Evolutionary conservation across 2,329 filamentous ascomycete species (phyloP).

Genomic region (Stagonosporopsis cucurbitacearum): DNA sequence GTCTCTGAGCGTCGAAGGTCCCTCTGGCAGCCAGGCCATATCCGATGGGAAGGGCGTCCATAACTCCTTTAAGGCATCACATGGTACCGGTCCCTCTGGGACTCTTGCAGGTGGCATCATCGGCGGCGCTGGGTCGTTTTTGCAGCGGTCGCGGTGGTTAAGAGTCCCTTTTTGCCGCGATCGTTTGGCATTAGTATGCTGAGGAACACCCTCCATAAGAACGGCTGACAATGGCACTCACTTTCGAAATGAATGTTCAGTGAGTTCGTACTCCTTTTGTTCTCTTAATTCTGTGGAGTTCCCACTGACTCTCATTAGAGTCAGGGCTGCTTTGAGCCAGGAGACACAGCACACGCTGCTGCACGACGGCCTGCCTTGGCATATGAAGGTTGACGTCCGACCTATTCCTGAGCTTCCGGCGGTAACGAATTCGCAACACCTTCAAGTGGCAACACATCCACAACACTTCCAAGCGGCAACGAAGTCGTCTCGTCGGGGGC

Average conservation of each 20-base stretch:
- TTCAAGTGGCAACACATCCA: too few relatives aligned
- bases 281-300: neutral
- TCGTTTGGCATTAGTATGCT: neutral
- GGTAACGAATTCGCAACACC: too few relatives aligned
- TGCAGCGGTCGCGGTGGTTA: neutral
- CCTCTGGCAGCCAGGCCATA: neutral
- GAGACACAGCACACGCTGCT: neutral
- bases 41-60: neutral
- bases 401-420: neutral
- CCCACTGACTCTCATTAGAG: neutral
- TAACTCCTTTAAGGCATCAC: neutral
- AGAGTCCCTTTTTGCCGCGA: neutral
- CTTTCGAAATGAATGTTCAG: neutral
- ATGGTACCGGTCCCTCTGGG: neutral
- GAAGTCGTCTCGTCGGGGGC: neutral
- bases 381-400: neutral
- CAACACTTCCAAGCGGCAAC: too few relatives aligned
- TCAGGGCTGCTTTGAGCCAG: neutral
- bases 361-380: neutral
- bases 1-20: neutral
- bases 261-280: neutral
- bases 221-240: neutral
- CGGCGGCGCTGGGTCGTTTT: neutral
- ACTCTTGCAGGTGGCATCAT: neutral
- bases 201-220: neutral